A percentile compares a stretch with the other conserved stretches of the same genome.
phyloP scores from a whole-genome alignment of 768 basidiomycete genomes.

The Podaxis mareebaensis region DNA sequence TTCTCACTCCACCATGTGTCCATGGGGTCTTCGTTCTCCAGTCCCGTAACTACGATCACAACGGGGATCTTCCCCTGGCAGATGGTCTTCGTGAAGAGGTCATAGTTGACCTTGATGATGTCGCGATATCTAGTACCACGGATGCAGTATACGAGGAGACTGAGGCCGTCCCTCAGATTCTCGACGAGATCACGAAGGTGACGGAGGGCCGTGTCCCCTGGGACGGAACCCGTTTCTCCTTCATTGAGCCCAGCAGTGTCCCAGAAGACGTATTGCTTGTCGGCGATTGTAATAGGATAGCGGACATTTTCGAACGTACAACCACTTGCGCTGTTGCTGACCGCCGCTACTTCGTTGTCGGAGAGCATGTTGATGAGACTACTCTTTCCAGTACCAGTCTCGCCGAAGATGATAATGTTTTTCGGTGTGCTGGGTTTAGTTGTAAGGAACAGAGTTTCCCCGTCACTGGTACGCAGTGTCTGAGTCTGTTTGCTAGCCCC shows the following conservation, averaged over 20 bases:
- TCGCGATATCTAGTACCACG: conserved; percentile 12
- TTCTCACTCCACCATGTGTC: conserved; percentile 18
- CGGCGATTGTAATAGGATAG: conserved; percentile 29
- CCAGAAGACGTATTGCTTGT: conserved; percentile 28
- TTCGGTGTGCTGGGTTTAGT: background rate
- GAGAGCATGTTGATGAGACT: conserved; percentile 43
- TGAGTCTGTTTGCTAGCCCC: background rate
- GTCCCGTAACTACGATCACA: conserved; percentile 11
- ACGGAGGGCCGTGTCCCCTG: conserved; percentile 22
- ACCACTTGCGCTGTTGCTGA: conserved; percentile 32
- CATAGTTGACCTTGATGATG: conserved; percentile 17
- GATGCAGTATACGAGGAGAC: conserved; percentile 37
- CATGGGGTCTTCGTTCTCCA: conserved; percentile 16
- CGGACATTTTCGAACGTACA: conserved; percentile 35
- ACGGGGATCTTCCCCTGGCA: conserved; percentile 13
- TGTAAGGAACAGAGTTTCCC: conserved; percentile 4
- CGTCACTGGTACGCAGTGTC: no score
- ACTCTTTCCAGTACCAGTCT: conserved; percentile 43
- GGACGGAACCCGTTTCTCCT: conserved; percentile 24
- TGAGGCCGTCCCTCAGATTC: conserved; percentile 34
- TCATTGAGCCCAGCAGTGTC: conserved; percentile 45
- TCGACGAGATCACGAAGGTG: conserved; percentile 31
- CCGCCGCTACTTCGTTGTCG: conserved; percentile 25
- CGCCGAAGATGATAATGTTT: conserved; percentile 43
- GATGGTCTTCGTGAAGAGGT: conserved; percentile 12